Conservation (phyloP, 495 filamentous ascomycete species). For the Daldinia concentrica region DNA sequence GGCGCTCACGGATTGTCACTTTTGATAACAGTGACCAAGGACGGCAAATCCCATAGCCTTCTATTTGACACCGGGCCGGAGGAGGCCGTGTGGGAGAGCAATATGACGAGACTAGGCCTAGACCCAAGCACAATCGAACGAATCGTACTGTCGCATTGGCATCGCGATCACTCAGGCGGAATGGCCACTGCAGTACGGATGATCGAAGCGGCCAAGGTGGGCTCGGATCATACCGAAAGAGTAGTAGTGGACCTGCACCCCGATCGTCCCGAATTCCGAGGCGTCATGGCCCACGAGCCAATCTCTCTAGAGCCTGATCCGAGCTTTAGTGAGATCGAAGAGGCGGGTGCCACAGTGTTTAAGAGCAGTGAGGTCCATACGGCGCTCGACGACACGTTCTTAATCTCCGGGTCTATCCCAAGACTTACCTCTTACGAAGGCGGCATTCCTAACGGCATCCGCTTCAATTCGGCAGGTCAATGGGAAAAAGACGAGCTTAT, state of each 20-base stretch:
- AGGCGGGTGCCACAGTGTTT: slow-evolving; percentile 57
- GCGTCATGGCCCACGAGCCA: slow-evolving; percentile 55
- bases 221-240: slow-evolving; percentile 37
- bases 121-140: slow-evolving; percentile 53
- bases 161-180: slow-evolving; percentile 70
- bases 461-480: slow-evolving; percentile 55
- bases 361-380: slow-evolving; percentile 59
- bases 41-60: slow-evolving; percentile 59
- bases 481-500: slow-evolving; percentile 67
- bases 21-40: slow-evolving; percentile 64
- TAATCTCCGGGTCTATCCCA: slow-evolving; percentile 68
- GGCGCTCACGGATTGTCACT: slow-evolving; percentile 68
- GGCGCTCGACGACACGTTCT: slow-evolving; percentile 64
- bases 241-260: slow-evolving; percentile 66
- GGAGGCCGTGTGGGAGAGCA: slow-evolving; percentile 64
- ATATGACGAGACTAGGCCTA: slow-evolving; percentile 59
- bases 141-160: slow-evolving; percentile 64
- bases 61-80: slow-evolving; percentile 70
- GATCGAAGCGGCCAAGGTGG: slow-evolving; percentile 54
- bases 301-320: slow-evolving; percentile 68
- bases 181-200: slow-evolving; percentile 54
- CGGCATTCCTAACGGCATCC: slow-evolving; percentile 59
- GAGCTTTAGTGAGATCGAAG: slow-evolving; percentile 61
- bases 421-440: slow-evolving; percentile 63
- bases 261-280: slow-evolving; percentile 63